A percentile compares a stretch with the other conserved stretches of the same genome.
Conservation (phyloP, 192 early-diverging fungal species). For the Mortierella claussenii region DNA sequence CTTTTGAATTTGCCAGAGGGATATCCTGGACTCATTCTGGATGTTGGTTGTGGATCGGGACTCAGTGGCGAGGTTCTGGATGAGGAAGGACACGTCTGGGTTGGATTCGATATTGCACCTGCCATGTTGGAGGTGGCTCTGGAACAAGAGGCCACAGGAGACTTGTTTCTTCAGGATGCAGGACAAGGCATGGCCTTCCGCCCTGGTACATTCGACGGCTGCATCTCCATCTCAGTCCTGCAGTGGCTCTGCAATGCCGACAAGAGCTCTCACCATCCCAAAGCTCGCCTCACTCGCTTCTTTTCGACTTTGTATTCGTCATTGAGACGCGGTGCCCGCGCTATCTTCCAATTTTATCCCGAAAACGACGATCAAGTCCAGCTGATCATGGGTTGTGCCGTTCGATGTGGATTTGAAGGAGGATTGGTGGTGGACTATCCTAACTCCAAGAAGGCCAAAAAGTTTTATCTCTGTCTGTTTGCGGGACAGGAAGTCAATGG, state of each 20-base stretch:
- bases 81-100: conserved; percentile 97
- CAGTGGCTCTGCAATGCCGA: conserved; percentile 99
- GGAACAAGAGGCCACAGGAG: conserved; percentile 94
- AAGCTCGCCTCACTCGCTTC: conserved; percentile 85
- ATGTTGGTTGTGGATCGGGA: conserved; percentile 98
- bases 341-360: conserved; percentile 98
- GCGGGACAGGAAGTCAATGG: conserved; percentile 80
- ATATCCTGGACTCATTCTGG: conserved; percentile 80
- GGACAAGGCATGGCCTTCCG: conserved; percentile 94
- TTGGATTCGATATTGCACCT: conserved; percentile 94
- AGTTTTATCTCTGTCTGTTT: conserved; percentile 96
- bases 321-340: conserved; percentile 87
- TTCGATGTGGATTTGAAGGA: conserved; percentile 94
- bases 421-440: conserved; percentile 97
- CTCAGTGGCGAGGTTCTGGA: conserved; percentile 94
- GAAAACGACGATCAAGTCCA: conserved; percentile 96
- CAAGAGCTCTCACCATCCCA: conserved; percentile 86
- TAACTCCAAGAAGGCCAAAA: conserved; percentile 96
- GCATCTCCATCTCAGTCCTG: conserved; percentile 86
- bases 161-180: conserved; percentile 95
- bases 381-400: conserved; percentile 88
- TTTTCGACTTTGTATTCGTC: conserved; percentile 94
- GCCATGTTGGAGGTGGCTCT: conserved; percentile 95
- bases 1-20: conserved; percentile 85
- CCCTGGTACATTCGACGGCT: conserved; percentile 96